These are phyloP conservation scores for Cyberlindnera saturnus DNA, from an alignment of 805 yeast species.

Conservation along the genomic window DNA sequence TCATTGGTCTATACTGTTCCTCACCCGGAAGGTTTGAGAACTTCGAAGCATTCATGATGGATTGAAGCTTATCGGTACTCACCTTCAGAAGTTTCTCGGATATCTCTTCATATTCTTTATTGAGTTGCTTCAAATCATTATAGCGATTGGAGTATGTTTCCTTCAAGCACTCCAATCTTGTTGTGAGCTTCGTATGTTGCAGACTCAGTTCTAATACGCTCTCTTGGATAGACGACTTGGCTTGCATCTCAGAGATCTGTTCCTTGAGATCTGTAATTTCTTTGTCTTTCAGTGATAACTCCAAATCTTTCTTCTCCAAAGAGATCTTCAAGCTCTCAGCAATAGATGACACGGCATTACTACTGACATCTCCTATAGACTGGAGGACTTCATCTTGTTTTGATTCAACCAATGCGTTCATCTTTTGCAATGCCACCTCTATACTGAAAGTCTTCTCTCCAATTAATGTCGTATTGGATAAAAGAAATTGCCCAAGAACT, in stretches of 20 bases:
- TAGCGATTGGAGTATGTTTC: constrained; percentile 21
- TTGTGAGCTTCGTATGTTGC: constrained; percentile 15
- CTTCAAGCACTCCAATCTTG: constrained; percentile 19
- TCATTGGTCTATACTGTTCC: not conserved
- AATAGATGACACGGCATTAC: not conserved
- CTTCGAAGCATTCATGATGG: constrained; percentile 18
- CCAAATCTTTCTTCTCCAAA: constrained; percentile 8
- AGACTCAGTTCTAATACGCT: constrained; percentile 13
- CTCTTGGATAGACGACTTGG: not conserved
- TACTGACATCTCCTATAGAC: not conserved
- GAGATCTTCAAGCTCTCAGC: not conserved
- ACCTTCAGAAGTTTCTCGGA: constrained; percentile 21
- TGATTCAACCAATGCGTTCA: not conserved
- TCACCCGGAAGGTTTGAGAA: constrained; percentile 8
- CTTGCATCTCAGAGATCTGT: constrained; percentile 5
- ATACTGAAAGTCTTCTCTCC: not conserved
- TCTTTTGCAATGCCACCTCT: not conserved
- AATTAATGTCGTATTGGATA: not conserved
- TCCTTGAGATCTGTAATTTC: constrained; percentile 12
- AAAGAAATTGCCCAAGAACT: not conserved
- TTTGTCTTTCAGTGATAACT: constrained; percentile 12
- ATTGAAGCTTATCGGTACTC: constrained; percentile 24
- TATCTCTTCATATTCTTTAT: constrained; percentile 23
- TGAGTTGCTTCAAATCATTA: constrained; percentile 24
- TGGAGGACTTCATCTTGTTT: not conserved